phyloP scores from a whole-genome alignment of 805 yeast genomes.

The Teunomyces pallodes region DNA sequence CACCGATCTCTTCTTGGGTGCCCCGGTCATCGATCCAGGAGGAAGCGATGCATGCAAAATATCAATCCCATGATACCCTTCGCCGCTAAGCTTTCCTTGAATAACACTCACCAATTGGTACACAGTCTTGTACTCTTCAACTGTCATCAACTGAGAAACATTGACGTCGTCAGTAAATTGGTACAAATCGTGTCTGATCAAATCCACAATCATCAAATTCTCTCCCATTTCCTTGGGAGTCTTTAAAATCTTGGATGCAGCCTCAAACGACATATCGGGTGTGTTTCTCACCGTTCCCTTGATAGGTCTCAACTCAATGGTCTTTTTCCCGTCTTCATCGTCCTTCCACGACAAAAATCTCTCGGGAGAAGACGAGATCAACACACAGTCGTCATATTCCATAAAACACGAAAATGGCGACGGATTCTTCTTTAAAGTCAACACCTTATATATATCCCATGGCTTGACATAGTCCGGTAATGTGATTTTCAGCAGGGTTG shows the following conservation, averaged over 20 bases:
- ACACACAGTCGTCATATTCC: conserved; percentile 58
- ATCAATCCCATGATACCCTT: conserved; percentile 67
- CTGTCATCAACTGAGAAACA: conserved; percentile 79
- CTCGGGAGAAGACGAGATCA: conserved; percentile 92
- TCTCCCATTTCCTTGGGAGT: conserved; percentile 95
- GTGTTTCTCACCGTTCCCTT: conserved; percentile 89
- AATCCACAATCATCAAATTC: conserved; percentile 93
- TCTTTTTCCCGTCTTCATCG: conserved; percentile 25
- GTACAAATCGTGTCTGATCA: conserved; percentile 87
- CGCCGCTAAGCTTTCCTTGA: conserved; percentile 50
- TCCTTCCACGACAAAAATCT: conserved; percentile 80
- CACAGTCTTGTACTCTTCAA: conserved; percentile 90
- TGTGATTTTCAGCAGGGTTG: conserved; percentile 64
- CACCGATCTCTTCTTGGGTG: conserved; percentile 92
- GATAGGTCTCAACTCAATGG: conserved; percentile 86
- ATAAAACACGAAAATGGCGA: conserved; percentile 89
- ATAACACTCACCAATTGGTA: conserved; percentile 91
- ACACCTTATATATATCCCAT: conserved; percentile 78
- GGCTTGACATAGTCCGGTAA: conserved; percentile 51
- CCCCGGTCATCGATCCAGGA: conserved; percentile 99
- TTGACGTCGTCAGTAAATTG: conserved; percentile 61
- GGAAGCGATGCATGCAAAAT: conserved; percentile 77
- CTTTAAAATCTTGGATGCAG: conserved; percentile 63
- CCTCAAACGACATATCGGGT: conserved; percentile 47
- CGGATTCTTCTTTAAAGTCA: conserved; percentile 69